Conservation (phyloP, 1,284 basidiomycete genomes). For the Jaminaea rosea region DNA sequence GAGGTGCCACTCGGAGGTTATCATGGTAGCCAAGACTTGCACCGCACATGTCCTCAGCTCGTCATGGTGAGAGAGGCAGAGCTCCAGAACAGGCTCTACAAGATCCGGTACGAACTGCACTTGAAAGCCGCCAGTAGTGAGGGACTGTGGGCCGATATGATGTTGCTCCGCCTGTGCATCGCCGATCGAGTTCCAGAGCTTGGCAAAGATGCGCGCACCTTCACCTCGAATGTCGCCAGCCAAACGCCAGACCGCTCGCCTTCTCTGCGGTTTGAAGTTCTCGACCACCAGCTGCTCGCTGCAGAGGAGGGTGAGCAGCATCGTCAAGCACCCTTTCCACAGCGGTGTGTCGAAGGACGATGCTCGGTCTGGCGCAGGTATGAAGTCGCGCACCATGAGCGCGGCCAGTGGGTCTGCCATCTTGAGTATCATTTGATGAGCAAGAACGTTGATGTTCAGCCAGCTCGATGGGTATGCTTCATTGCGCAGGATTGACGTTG, state of each 20-base stretch:
- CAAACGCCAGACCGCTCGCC: slow-evolving; percentile 87
- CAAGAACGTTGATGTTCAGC: slow-evolving; percentile 84
- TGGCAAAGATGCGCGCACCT: slow-evolving; percentile 72
- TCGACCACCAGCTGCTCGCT: slow-evolving; percentile 88
- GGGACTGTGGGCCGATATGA: slow-evolving; percentile 13
- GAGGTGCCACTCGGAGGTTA: slow-evolving; percentile 63
- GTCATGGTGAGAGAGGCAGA: slow-evolving; percentile 91
- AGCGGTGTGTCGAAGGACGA: slow-evolving; percentile 65
- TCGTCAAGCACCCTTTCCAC: slow-evolving; percentile 73
- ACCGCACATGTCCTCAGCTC: slow-evolving; percentile 81
- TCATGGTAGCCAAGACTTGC: slow-evolving; percentile 82
- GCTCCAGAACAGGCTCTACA: slow-evolving; percentile 79
- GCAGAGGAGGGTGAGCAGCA: slow-evolving; percentile 73
- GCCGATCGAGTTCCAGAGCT: slow-evolving; percentile 72
- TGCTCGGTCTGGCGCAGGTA: slow-evolving; percentile 59
- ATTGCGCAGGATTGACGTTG: slow-evolving; percentile 71
- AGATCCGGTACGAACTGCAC: slow-evolving; percentile 57
- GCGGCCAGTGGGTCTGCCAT: slow-evolving; percentile 73
- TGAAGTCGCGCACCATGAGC: slow-evolving; percentile 69
- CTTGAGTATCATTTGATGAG: slow-evolving; percentile 78
- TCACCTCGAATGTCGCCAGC: slow-evolving; percentile 89
- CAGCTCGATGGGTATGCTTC: slow-evolving; percentile 83
- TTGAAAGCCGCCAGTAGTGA: slow-evolving; percentile 42
- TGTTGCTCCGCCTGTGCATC: slow-evolving; percentile 7
- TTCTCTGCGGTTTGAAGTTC: slow-evolving; percentile 83